phyloP scores from a whole-genome alignment of 495 filamentous ascomycete species.

The Penicillium angulare region DNA sequence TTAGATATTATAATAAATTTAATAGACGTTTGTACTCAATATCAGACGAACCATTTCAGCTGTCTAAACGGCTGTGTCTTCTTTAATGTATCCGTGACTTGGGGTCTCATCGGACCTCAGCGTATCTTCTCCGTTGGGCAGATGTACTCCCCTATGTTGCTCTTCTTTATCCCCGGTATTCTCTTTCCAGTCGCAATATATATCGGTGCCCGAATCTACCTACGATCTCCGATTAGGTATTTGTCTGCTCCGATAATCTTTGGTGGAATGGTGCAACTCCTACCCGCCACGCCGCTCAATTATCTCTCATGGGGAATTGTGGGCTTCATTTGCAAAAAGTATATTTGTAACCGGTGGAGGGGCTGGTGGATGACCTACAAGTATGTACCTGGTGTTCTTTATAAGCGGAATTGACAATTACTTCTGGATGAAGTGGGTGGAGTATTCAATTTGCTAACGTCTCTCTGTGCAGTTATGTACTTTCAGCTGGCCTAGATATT shows the following conservation, averaged over 20 bases:
- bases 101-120: slow-evolving; percentile 52
- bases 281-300: slow-evolving; percentile 53
- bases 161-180: slow-evolving; percentile 51
- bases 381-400: slow-evolving; percentile 52
- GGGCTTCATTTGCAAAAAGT: slow-evolving; percentile 66
- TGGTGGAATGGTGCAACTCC: slow-evolving; percentile 43
- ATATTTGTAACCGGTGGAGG: slow-evolving; percentile 56
- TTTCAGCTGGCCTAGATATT: slow-evolving; percentile 66
- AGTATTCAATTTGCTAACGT: neutral
- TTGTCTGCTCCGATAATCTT: slow-evolving; percentile 51
- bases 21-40: slow-evolving; percentile 48
- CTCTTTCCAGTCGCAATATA: slow-evolving; percentile 49
- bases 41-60: slow-evolving; percentile 53
- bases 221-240: slow-evolving; percentile 37
- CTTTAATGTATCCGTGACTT: slow-evolving; percentile 57
- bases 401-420: neutral
- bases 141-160: slow-evolving; percentile 45
- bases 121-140: slow-evolving; percentile 52
- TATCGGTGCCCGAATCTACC: slow-evolving; percentile 43
- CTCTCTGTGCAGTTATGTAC: neutral
- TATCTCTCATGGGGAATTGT: slow-evolving; percentile 65
- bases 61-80: slow-evolving; percentile 63
- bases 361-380: slow-evolving; percentile 81
- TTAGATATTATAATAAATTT: too few relatives aligned
- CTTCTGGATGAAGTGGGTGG: too few relatives aligned